Percentiles rank a stretch among this genome's conserved stretches.
These are phyloP conservation scores for Acanthamoeba triangularis DNA, from an alignment of 208 protist genomes.

Conservation along the genomic window DNA sequence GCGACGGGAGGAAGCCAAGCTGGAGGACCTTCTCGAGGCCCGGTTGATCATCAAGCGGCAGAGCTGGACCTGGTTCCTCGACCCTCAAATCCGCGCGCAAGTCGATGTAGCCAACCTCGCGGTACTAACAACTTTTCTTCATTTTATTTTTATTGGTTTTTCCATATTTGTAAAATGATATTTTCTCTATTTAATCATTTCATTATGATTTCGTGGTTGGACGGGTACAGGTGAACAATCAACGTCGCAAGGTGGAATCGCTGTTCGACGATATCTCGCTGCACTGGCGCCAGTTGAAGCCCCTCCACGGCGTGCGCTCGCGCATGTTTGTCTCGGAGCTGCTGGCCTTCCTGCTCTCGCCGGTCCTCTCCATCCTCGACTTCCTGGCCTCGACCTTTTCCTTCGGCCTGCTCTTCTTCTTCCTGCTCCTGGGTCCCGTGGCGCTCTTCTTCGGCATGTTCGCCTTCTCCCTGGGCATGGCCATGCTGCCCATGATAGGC, in stretches of 20 bases:
- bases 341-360: background rate
- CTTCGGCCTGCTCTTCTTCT: constrained; percentile 44
- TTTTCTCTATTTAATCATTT: too few relatives aligned
- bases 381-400: background rate
- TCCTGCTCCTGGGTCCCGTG: background rate
- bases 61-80: constrained; percentile 26
- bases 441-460: constrained; percentile 36
- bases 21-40: background rate
- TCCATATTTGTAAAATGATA: background rate
- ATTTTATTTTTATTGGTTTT: background rate
- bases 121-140: background rate
- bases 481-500: background rate
- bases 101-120: background rate
- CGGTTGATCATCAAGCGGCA: background rate
- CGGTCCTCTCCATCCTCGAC: constrained; percentile 13
- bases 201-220: background rate
- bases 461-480: background rate
- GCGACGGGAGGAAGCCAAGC: background rate
- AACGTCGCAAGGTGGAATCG: background rate
- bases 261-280: constrained; percentile 24
- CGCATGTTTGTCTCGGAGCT: constrained; percentile 34
- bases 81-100: background rate
- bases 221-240: background rate
- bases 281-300: constrained; percentile 34
- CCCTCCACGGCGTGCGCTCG: constrained; percentile 9